Base-by-base conservation (phyloP, 23 red algal species). In the Pyropia yezoensis region DNA sequence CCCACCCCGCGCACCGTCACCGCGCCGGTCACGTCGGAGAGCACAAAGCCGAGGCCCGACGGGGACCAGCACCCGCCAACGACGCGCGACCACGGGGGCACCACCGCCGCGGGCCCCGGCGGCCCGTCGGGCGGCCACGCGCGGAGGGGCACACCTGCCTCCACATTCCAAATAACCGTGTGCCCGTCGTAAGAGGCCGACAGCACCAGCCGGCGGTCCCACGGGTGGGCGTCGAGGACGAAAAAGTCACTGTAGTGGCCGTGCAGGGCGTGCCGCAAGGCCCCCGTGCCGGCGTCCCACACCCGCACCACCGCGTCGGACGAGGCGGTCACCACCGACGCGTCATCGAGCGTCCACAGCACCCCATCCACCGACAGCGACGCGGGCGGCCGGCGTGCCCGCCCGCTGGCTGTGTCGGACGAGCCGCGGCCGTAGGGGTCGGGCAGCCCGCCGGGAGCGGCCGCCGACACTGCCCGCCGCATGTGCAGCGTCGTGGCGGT, bases 161-260 rank as follows among this genome's bases (percentile, higher is more conserved):
- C 80, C 19, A 94, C 62, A 86, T 94, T 77, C 89, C 89, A 94
- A 24, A 94, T 47, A 13, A 85, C 77, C 54, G 64, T 62, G 15
- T 51, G 49, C 8, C 74, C 74, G 51, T 94, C 75, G 54, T 94
- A 84, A 14, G 74, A 74, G 52, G 65, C 89, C 19, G 89, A 78
- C 27, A 94, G 27, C 23, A 94, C 49, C 18, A 94, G 69, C 24
- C 80, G 75, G 32, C 69, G 64, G 74, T 94, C 78, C 20, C 59
- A 67, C 26, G 89, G 78, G 67, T 94, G 79, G 52, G 62, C 67
- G 55, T 85, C 79, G 51, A 94, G 23, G 21, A 86, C 89, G 54
- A 61, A 94, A 52, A 94, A 66, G 27, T 85, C 73, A 0, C 32
- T 30, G 14, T 78, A 61, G 75, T 94, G 89, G 18, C 56, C 72